These are phyloP conservation scores for Schoenoplectus tabernaemontani DNA, from an alignment of 202 grass and related monocot genomes.

Conservation along the genomic window DNA sequence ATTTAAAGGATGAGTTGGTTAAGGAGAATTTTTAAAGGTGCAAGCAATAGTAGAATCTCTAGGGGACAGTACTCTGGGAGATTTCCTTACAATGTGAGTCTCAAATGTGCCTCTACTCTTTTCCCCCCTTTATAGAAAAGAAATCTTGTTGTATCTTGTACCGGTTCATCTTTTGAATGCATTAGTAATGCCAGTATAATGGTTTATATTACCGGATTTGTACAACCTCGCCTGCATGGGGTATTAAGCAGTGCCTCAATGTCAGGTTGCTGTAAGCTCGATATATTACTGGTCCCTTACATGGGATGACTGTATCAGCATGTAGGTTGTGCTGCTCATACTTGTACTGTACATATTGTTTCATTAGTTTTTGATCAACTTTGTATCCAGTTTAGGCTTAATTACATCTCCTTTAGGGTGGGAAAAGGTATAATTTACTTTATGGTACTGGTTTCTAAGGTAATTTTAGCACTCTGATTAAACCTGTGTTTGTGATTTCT, in stretches of 20 bases:
- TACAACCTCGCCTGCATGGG: background rate
- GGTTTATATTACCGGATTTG: background rate
- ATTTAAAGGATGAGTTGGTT: slow-evolving; percentile 56
- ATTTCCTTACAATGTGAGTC: slow-evolving; percentile 29
- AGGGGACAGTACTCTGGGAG: slow-evolving; percentile 54
- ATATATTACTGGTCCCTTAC: background rate
- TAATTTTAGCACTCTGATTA: background rate
- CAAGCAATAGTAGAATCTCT: slow-evolving; percentile 54
- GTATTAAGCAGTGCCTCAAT: background rate
- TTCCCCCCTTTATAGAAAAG: background rate
- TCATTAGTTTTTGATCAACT: background rate
- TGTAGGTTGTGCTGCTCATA: background rate
- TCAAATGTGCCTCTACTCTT: background rate
- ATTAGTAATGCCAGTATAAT: background rate
- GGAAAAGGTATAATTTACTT: background rate
- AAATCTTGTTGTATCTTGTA: background rate
- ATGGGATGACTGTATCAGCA: background rate
- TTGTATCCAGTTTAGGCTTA: background rate
- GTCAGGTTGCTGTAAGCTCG: background rate
- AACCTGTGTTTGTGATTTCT: background rate
- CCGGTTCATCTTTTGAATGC: background rate
- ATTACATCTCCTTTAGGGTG: background rate
- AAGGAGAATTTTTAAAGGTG: slow-evolving; percentile 63
- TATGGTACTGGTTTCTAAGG: background rate
- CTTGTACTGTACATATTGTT: background rate